Percentiles rank a stretch among this genome's conserved stretches.
These are phyloP conservation scores for Agrocybe praecox DNA, from an alignment of 768 basidiomycete genomes.

Conservation along the genomic window DNA sequence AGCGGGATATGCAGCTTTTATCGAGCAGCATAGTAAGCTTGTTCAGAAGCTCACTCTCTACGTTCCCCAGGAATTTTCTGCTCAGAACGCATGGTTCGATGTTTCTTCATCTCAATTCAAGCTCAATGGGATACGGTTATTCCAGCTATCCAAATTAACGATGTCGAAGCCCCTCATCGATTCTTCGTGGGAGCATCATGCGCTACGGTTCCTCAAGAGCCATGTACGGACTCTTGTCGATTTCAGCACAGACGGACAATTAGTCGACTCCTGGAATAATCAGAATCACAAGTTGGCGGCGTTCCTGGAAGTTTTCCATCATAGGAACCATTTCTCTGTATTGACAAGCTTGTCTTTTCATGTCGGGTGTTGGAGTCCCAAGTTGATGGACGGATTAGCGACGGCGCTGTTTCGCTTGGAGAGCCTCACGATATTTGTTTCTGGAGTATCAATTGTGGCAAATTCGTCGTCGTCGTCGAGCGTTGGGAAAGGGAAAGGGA, in stretches of 20 bases:
- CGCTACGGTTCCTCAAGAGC: not conserved
- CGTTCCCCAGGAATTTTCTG: not conserved
- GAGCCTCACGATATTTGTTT: slow-evolving; percentile 2
- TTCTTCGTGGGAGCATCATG: slow-evolving; percentile 1
- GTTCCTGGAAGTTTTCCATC: slow-evolving; percentile 3
- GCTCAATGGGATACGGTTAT: not conserved
- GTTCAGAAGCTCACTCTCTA: not conserved
- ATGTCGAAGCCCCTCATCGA: not conserved
- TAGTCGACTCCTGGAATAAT: too few relatives aligned
- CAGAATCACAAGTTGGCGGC: not conserved
- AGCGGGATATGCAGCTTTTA: too few relatives aligned
- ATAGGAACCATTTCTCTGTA: not conserved
- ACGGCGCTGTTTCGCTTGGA: slow-evolving; percentile 1
- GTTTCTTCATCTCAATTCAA: not conserved
- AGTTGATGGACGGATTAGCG: slow-evolving; percentile 4
- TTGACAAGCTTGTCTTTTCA: not conserved
- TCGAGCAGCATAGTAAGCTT: slow-evolving; percentile 1
- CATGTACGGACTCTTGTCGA: not conserved
- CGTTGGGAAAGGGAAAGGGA: too few relatives aligned
- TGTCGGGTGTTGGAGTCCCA: not conserved
- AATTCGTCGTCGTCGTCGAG: too few relatives aligned
- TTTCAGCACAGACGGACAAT: slow-evolving; percentile 1
- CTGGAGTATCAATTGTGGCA: too few relatives aligned
- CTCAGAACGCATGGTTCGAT: not conserved
- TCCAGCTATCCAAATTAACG: not conserved